Evolutionary conservation across 345 rosid species (phyloP).

Genomic region (Noccaea bulbosa): DNA sequence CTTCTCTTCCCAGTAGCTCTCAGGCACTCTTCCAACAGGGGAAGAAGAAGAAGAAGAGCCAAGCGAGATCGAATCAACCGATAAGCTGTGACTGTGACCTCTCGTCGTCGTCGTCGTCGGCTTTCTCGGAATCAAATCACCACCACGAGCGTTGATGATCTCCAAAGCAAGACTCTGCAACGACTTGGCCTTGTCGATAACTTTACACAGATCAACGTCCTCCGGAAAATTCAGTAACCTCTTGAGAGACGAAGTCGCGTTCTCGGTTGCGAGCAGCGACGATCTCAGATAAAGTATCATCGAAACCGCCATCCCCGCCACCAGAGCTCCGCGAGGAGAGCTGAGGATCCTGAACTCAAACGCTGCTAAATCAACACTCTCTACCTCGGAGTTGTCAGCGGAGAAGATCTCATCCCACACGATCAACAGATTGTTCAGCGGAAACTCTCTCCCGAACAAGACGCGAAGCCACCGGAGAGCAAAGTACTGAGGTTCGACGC

Average conservation of each 20-base stretch:
- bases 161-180: slow-evolving; percentile 68
- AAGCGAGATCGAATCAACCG: slow-evolving; percentile 62
- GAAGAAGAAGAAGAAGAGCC: slow-evolving; percentile 61
- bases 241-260: slow-evolving; percentile 88
- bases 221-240: slow-evolving; percentile 84
- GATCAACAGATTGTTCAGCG: slow-evolving; percentile 67
- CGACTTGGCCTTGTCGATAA: slow-evolving; percentile 71
- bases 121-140: slow-evolving; percentile 39
- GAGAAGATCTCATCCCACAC: slow-evolving; percentile 95
- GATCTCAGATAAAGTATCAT: slow-evolving; percentile 90
- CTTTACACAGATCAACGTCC: slow-evolving; percentile 60
- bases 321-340: slow-evolving; percentile 78
- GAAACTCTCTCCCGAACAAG: slow-evolving; percentile 87
- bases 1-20: slow-evolving; percentile 96
- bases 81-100: slow-evolving; percentile 57
- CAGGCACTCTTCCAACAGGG: slow-evolving; percentile 63
- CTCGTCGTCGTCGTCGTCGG: slow-evolving; percentile 49
- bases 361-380: slow-evolving; percentile 45
- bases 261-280: slow-evolving; percentile 85
- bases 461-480: slow-evolving; percentile 94
- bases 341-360: slow-evolving; percentile 56
- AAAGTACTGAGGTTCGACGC: slow-evolving; percentile 96
- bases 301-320: slow-evolving; percentile 76
- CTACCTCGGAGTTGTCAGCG: slow-evolving; percentile 55
- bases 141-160: slow-evolving; percentile 41